Conservation (phyloP, 2,329 filamentous ascomycete genomes). For the Camptophora hylomeconis region DNA sequence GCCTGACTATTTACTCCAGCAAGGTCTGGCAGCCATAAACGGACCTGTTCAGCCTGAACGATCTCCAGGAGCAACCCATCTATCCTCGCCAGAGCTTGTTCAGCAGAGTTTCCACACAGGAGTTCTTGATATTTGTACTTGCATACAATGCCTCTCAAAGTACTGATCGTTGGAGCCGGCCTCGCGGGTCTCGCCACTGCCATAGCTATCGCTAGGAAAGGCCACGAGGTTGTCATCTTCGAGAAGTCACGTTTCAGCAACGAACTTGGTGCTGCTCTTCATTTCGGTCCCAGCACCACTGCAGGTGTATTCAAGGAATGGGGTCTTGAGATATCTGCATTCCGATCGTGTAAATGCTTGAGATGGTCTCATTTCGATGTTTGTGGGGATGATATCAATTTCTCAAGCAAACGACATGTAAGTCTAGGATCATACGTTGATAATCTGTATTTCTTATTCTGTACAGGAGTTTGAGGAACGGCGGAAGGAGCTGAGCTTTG, state of each 20-base stretch:
- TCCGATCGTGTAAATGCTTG: slow-evolving; percentile 18
- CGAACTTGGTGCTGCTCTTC: slow-evolving; percentile 28
- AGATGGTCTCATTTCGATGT: no score
- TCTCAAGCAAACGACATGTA: slow-evolving; percentile 22
- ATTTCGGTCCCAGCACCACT: slow-evolving; percentile 26
- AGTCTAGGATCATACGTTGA: slow-evolving; percentile 25
- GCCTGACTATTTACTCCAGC: no score
- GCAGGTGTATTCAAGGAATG: slow-evolving; percentile 20
- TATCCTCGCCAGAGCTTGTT: no score
- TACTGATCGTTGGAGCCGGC: slow-evolving; percentile 22
- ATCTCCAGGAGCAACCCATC: no score
- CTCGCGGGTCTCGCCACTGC: slow-evolving; percentile 21
- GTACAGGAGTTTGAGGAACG: no score
- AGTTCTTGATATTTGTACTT: no score
- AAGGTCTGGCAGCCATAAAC: no score
- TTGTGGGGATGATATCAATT: no score
- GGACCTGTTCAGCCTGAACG: no score
- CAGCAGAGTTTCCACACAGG: no score
- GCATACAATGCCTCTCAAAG: slow-evolving; percentile 26
- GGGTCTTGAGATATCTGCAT: slow-evolving; percentile 23
- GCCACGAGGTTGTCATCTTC: slow-evolving; percentile 20
- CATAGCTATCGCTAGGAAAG: slow-evolving; percentile 18
- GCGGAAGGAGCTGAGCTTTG: no score
- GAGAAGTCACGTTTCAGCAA: slow-evolving; percentile 12
- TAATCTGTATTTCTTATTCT: no score